Base-by-base conservation (phyloP, 179 eudicot genomes). In the Beta lomatogona region DNA sequence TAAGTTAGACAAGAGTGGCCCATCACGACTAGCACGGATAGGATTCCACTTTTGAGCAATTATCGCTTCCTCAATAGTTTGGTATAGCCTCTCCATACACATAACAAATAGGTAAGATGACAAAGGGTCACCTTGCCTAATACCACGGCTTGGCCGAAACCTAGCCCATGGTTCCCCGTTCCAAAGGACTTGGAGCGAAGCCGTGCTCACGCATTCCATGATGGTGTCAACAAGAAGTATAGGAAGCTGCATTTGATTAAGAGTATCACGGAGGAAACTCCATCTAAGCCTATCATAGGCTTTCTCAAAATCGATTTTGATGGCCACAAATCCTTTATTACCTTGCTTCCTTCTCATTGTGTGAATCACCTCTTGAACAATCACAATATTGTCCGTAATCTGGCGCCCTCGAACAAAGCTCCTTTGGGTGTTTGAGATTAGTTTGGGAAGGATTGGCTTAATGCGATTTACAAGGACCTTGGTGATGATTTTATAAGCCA, bases 91-190 rank as follows among this genome's bases (percentile, higher is more conserved):
- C 0, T 25, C 28, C 28, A 25, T 25, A 25, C 28, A 25, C 28
- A 25, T 25, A 25, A 25, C 28, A 25, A 25, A 25, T 25, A 25
- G 28, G 28, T 25, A 25, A 25, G 28, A 1, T 25, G 28, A 25
- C 1, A 82, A 16, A 0, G 78, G 85, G 18, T 82, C 81, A 0
- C 85, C 85, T 61, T 71, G 85, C 0, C 71, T 6, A 4, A 67
- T 15, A 1, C 71, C 48, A 12, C 71, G 1, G 1, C 4, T 0
- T 0, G 68, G 68, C 0, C 2, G 0, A 3, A 64, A 63, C 0
- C 0, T 6, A 1, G 4, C 10, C 1, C 36, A n/a, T 1, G 31
- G 31, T 18, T 63, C 67, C 0, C 68, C 41, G 22, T 64, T 64
- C 68, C 41, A 64, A 25, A 25, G 28, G 28, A 25, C 28, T 25